Evolutionary conservation across 305 asterid genomes (phyloP).

Genomic region (Fraxinus xanthoxyloides): DNA sequence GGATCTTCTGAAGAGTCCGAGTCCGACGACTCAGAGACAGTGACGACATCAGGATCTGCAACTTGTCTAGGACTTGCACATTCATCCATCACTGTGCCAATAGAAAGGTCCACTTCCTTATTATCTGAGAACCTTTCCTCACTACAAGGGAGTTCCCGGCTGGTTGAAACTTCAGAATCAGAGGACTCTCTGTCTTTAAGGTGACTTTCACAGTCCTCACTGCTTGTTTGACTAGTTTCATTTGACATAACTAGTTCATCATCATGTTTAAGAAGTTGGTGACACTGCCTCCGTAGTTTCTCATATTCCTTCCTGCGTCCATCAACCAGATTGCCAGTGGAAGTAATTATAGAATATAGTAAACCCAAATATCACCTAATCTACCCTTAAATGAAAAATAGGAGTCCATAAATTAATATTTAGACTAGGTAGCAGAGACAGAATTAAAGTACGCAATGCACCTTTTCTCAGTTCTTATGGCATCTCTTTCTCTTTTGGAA

Average conservation of each 20-base stretch:
- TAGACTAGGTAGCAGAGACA: background rate
- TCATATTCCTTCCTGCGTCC: constrained; percentile 80
- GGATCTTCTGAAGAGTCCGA: constrained; percentile 77
- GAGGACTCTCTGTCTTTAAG: constrained; percentile 53
- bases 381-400: background rate
- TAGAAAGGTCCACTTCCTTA: constrained; percentile 41
- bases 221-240: constrained; percentile 43
- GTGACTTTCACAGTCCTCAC: constrained; percentile 36
- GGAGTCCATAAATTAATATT: background rate
- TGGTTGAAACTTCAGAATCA: constrained; percentile 62
- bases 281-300: constrained; percentile 66
- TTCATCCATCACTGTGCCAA: constrained; percentile 38
- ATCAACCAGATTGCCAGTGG: constrained; percentile 17
- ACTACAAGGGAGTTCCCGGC: constrained; percentile 77
- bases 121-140: constrained; percentile 50
- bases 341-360: constrained; percentile 13
- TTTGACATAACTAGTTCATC: constrained; percentile 29
- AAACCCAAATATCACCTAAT: constrained; percentile 9
- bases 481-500: constrained; percentile 66
- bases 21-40: constrained; percentile 66
- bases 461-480: constrained; percentile 55
- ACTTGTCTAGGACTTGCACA: constrained; percentile 43
- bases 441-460: constrained; percentile 14
- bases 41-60: constrained; percentile 41
- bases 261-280: constrained; percentile 45